Evolutionary conservation across 2,329 filamentous ascomycete genomes (phyloP), one percentile per base, ranked within the genome.

Genomic region (Diaporthe aspalathi): DNA sequence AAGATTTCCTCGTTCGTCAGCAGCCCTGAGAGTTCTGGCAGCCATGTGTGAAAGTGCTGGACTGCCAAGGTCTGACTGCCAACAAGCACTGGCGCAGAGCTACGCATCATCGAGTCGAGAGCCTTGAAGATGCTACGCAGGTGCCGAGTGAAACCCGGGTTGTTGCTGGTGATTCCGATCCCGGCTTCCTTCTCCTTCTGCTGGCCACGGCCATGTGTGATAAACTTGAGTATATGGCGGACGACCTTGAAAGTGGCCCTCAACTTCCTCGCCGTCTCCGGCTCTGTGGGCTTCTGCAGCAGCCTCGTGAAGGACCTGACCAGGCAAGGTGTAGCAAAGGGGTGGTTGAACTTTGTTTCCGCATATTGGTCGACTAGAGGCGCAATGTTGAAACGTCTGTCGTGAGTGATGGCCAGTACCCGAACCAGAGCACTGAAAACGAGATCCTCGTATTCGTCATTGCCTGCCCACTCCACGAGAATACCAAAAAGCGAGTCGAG

Each of bases 1-100:
- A 98, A 84, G 56, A 98, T 95, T 79, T 98, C 95, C 76, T 94
- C 92, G 0, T 92, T 91, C 5, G 88, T 89, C 78, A 98, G 87
- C 47, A 96, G 86, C 1, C 91, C 90, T 0, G 90, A 87, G 12
- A 99, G 89, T 79, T 98, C 95, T 0, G 96, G 95, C n/a, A 99
- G 85, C 96, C 96, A 99, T 0, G 93, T 93, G 79, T 98, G 95
- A 80, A 98, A 97, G 80, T 98, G 94, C 81, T 99, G 96, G 16
- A 98, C 94, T 2, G 97, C 91, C 63, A 99, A 85, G 0, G 96
- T 98, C 82, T 99, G 97, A 74, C 93, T 98, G 43, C 96, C 96
- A 17, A 98, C 93, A 29, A 98, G 84, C 22, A 95, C 91, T 0
- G 96, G 93, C 2, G 94, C 93, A 1, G 91, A 87, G 79, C 94